These are phyloP conservation scores for Phytophthora aleatoria DNA, from an alignment of 352 stramenopile species.

Conservation along the genomic window DNA sequence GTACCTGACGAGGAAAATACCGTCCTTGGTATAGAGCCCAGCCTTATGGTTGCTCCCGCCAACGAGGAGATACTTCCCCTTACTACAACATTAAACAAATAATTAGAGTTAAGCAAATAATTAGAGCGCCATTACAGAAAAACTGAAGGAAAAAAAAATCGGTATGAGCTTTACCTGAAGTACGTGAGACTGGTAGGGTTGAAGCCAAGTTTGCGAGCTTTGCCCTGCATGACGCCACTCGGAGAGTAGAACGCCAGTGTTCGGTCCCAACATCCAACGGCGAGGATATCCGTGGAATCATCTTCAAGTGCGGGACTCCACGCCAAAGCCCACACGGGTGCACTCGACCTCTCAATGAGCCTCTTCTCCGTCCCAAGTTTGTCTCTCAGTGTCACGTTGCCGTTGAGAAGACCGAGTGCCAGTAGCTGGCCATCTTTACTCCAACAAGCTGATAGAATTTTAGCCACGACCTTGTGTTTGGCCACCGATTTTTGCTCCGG, in stretches of 20 bases:
- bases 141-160: background rate
- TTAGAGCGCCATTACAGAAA: background rate
- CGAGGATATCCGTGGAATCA: conserved; percentile 80
- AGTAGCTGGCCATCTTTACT: conserved; percentile 92
- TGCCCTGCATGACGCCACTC: conserved; percentile 82
- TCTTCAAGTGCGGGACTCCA: conserved; percentile 88
- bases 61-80: conserved; percentile 93
- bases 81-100: conserved; percentile 37
- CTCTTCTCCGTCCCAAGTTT: conserved; percentile 92
- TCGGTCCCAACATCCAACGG: conserved; percentile 94
- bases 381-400: conserved; percentile 91
- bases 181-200: conserved; percentile 91
- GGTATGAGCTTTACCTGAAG: conserved; percentile 56
- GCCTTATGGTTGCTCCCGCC: conserved; percentile 88
- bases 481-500: conserved; percentile 93
- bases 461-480: conserved; percentile 95
- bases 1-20: conserved; percentile 73
- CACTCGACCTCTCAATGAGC: conserved; percentile 81
- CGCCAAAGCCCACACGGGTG: conserved; percentile 86
- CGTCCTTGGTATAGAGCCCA: conserved; percentile 89
- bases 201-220: conserved; percentile 91
- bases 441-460: conserved; percentile 93
- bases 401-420: conserved; percentile 92
- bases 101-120: background rate
- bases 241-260: conserved; percentile 93